These are phyloP conservation scores for Hyphochytrium catenoides DNA, from an alignment of 352 stramenopile genomes.

Conservation along the genomic window DNA sequence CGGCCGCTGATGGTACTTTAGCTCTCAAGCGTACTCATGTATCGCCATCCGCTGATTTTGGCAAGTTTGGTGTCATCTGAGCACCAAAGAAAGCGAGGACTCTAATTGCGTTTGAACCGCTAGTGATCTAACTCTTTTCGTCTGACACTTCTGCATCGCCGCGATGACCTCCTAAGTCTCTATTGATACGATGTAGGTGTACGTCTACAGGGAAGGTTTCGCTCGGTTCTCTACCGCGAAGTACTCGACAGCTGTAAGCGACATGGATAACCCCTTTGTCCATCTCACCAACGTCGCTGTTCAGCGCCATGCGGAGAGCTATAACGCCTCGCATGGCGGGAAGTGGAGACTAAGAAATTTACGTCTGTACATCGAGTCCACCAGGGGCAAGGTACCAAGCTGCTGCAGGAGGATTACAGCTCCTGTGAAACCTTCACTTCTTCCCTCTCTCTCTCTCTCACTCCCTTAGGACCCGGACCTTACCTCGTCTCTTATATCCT, in stretches of 20 bases:
- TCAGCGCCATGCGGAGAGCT: slow-evolving; percentile 70
- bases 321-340: slow-evolving; percentile 63
- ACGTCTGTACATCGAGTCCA: slow-evolving; percentile 51
- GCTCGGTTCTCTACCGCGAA: slow-evolving; percentile 76
- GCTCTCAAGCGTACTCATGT: background rate
- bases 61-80: too few relatives aligned
- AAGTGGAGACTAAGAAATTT: slow-evolving; percentile 72
- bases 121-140: too few relatives aligned
- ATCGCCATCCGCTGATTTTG: slow-evolving; percentile 15
- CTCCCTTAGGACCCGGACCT: too few relatives aligned
- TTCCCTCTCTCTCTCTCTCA: too few relatives aligned
- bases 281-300: slow-evolving; percentile 68
- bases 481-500: too few relatives aligned
- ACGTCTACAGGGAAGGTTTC: slow-evolving; percentile 64
- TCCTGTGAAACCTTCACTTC: too few relatives aligned
- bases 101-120: too few relatives aligned
- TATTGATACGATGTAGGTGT: too few relatives aligned
- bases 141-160: too few relatives aligned
- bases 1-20: slow-evolving; percentile 24
- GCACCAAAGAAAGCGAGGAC: too few relatives aligned
- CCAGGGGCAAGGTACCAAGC: slow-evolving; percentile 14
- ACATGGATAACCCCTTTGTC: slow-evolving; percentile 72
- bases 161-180: too few relatives aligned
- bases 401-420: too few relatives aligned
- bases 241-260: slow-evolving; percentile 41